A percentile compares a stretch with the other conserved stretches of the same genome.
These are phyloP conservation scores for Miscanthus lutarioriparius DNA, from an alignment of 176 grass and related monocot genomes.

Conservation along the genomic window DNA sequence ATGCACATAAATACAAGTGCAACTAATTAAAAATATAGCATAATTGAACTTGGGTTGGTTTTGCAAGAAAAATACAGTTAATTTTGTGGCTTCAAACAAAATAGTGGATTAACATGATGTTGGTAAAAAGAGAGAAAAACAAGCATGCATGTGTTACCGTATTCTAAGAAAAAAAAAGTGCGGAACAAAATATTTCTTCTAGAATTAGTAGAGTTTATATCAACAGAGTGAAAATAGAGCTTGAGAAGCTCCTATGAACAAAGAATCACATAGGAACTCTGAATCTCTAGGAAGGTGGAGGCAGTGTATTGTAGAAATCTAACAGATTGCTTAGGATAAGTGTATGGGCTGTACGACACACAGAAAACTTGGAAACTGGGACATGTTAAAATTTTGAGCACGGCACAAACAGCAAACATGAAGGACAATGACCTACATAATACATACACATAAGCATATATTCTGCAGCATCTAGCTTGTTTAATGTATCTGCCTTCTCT, in stretches of 20 bases:
- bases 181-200: background rate
- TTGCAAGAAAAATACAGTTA: constrained; percentile 3
- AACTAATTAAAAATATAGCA: constrained; percentile 15
- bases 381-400: background rate
- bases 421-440: constrained; percentile 14
- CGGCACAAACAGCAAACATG: background rate
- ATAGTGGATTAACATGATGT: background rate
- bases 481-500: background rate
- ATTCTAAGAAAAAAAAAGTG: background rate
- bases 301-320: background rate
- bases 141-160: background rate
- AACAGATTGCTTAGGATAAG: constrained; percentile 1
- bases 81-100: constrained; percentile 1
- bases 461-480: background rate
- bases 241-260: constrained; percentile 26
- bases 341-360: background rate
- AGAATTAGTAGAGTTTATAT: constrained; percentile 16
- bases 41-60: constrained; percentile 1
- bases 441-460: constrained; percentile 14
- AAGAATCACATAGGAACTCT: background rate
- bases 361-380: background rate
- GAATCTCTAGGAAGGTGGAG: background rate
- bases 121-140: background rate
- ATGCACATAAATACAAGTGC: background rate
- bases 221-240: background rate